These are phyloP conservation scores for Corrigiola litoralis DNA, from an alignment of 179 eudicot species.

Conservation along the genomic window DNA sequence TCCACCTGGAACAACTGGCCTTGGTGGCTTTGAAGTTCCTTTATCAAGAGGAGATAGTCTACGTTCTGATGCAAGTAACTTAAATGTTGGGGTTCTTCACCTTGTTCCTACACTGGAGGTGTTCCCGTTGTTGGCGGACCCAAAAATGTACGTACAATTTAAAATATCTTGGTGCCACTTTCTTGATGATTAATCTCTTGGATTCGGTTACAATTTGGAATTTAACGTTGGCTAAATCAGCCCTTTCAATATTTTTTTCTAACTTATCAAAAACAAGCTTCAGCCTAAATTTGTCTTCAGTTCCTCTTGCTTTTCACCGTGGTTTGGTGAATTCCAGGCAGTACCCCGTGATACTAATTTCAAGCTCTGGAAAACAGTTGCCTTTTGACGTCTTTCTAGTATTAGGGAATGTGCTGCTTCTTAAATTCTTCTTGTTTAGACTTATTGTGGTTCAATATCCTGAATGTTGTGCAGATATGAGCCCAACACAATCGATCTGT, in stretches of 20 bases:
- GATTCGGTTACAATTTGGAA: neutral
- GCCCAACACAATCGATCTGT: constrained; percentile 92
- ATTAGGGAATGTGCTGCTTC: neutral
- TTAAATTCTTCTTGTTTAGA: neutral
- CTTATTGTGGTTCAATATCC: neutral
- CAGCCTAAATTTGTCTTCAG: neutral
- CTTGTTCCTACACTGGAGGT: constrained; percentile 93
- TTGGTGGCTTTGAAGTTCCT: constrained; percentile 97
- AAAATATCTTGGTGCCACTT: neutral
- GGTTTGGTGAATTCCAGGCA: neutral
- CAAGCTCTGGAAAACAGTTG: neutral
- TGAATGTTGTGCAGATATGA: constrained; percentile 65
- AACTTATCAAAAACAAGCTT: constrained; percentile 1
- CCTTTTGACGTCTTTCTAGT: neutral
- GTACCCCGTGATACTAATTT: neutral
- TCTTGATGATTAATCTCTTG: neutral
- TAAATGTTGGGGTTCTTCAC: constrained; percentile 97
- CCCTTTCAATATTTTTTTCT: neutral
- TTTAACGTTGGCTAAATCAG: neutral
- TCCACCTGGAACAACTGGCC: constrained; percentile 84
- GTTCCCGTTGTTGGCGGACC: constrained; percentile 78
- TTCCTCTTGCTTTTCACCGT: neutral
- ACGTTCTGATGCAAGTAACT: constrained; percentile 89
- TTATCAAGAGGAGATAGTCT: constrained; percentile 75
- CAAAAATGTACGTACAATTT: constrained; percentile 56